Base-by-base conservation (phyloP, 495 filamentous ascomycete species). In the Penicillium turbatum region DNA sequence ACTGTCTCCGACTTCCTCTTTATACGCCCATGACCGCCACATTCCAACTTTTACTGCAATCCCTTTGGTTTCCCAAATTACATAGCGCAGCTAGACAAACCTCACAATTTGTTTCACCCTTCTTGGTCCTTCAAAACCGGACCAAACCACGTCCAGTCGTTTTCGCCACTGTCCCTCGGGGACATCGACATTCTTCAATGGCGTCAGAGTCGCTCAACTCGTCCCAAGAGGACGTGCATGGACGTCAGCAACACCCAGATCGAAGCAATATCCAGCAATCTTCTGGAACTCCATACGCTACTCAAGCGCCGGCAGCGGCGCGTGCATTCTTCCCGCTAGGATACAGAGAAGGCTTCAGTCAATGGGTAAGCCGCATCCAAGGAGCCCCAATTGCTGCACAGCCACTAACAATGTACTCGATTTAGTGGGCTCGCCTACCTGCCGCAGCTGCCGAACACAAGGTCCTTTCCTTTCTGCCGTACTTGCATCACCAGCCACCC, bases 401-500 rank as follows among this genome's bases (percentile, higher is more conserved):
- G 46, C 13, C 10, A 13, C 55, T 61, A 32, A 61, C 35, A 10
- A 8, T 19, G 31, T 54, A 39, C 48, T 26, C 8, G 21, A 37
- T 59, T 31, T 60, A 92, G 90, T 97, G 92, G 93, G 80, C 87
- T 21, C 84, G 82, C 60, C 67, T 93, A 36, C 83, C 91, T 19
- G 82, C 92, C 27, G 86, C 86, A n/a, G 75, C 81, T 32, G 91
- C 93, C 10, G 93, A 98, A 71, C 90, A 95, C 55, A 84, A 84
- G 53, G 93, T 98, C 12, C 81, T 98, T 39, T 89, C 87, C 37
- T 89, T 82, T 67, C 82, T 98, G 6, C 93, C 95, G 6, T 88
- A 90, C 65, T 82, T 96, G 10, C 82, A 85, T 60, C 83, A 87
- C 62, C 79, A 86, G 52, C 77, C 83, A 38, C 84, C 89, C 11